phyloP scores from a whole-genome alignment of 2,329 filamentous ascomycete genomes.

The Pseudogymnoascus destructans region DNA sequence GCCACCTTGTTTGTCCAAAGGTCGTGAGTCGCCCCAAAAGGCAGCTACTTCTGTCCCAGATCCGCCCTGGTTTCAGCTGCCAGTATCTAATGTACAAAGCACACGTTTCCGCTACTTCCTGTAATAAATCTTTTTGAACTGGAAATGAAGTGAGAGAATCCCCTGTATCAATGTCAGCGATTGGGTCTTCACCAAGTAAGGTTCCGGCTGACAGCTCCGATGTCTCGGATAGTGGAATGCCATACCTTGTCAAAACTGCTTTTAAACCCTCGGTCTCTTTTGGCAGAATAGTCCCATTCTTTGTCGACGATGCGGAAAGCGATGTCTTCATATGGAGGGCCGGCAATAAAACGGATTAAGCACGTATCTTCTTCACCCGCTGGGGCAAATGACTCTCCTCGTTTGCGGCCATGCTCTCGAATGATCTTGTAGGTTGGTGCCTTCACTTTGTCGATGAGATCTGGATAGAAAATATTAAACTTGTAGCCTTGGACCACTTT shows the following conservation, averaged over 20 bases:
- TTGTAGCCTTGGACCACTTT: slow-evolving; percentile 99
- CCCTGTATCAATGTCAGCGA: slow-evolving; percentile 42
- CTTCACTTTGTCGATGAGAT: slow-evolving; percentile 87
- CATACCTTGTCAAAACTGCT: slow-evolving; percentile 95
- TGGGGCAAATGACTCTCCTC: slow-evolving; percentile 83
- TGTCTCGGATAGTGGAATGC: slow-evolving; percentile 14
- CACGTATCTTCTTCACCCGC: slow-evolving; percentile 96
- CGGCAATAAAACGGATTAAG: slow-evolving; percentile 87
- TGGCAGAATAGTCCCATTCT: slow-evolving; percentile 97
- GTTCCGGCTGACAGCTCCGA: neutral
- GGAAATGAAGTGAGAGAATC: slow-evolving; percentile 91
- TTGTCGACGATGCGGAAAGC: slow-evolving; percentile 96
- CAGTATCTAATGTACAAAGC: slow-evolving; percentile 2
- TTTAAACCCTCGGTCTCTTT: slow-evolving; percentile 84
- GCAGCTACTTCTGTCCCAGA: neutral
- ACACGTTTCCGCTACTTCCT: slow-evolving; percentile 32
- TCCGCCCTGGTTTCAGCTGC: neutral
- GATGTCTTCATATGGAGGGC: slow-evolving; percentile 91
- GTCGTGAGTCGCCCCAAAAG: neutral
- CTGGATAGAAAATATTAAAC: slow-evolving; percentile 98
- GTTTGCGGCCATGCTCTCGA: slow-evolving; percentile 75
- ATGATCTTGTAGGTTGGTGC: slow-evolving; percentile 94
- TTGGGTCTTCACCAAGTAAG: neutral
- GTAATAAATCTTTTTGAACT: slow-evolving; percentile 80
- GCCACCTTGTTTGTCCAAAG: neutral